A percentile compares a stretch with the other conserved stretches of the same genome.
phyloP scores from a whole-genome alignment of 2,329 filamentous ascomycete species.

The Albophoma yamanashiensis region DNA sequence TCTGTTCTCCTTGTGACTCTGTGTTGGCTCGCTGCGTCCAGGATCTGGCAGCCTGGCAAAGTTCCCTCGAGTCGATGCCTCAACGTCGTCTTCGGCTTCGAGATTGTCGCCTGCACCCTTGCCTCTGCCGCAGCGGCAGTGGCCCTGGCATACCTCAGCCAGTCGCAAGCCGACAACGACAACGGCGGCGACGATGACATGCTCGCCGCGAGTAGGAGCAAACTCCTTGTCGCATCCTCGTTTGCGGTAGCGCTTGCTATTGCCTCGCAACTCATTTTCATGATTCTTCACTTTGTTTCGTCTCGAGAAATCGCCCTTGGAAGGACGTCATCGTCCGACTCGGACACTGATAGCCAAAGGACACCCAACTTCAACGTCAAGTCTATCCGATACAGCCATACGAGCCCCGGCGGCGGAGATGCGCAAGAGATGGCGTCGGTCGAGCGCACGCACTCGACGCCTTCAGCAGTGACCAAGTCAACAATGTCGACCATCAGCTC shows the following conservation, averaged over 20 bases:
- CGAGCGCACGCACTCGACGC: constrained; percentile 29
- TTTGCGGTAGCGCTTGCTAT: constrained; percentile 34
- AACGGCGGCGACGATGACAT: constrained; percentile 2
- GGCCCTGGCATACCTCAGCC: constrained; percentile 27
- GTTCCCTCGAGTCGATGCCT: constrained; percentile 13
- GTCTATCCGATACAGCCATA: constrained; percentile 40
- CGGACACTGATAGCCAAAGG: constrained; percentile 12
- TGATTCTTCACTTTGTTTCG: constrained; percentile 31
- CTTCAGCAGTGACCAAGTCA: constrained; percentile 24
- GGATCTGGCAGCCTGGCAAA: constrained; percentile 9
- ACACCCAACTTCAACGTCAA: constrained; percentile 28
- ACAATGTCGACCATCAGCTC: constrained; percentile 13
- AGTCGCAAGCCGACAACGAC: constrained; percentile 5
- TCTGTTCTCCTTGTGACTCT: constrained; percentile 14
- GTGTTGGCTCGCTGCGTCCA: constrained; percentile 23
- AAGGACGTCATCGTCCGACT: constrained; percentile 14
- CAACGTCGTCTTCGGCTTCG: constrained; percentile 14
- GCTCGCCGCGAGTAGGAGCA: constrained; percentile 9
- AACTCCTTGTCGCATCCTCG: constrained; percentile 32
- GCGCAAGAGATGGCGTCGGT: constrained; percentile 21
- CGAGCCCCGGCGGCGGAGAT: constrained; percentile 22
- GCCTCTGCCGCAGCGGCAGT: constrained; percentile 34
- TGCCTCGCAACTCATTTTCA: constrained; percentile 35
- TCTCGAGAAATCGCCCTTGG: constrained; percentile 17
- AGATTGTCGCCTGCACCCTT: constrained; percentile 29